Evolutionary conservation across 306 rosid species (phyloP), one percentile per base, ranked within the genome.

Genomic region (Vigna mungo): DNA sequence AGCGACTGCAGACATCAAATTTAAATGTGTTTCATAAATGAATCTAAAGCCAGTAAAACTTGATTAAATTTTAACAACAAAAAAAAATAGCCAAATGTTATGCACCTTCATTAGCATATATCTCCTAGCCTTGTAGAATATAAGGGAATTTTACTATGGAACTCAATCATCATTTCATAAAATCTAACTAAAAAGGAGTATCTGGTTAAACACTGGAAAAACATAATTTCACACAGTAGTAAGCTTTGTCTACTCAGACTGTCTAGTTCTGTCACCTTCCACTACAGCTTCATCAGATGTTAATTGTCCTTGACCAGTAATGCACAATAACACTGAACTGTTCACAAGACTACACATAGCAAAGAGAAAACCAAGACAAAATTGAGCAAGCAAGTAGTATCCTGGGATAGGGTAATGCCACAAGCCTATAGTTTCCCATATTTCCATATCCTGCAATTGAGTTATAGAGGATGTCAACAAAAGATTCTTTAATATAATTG

Each of bases 361-460:
- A 56, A 93, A 89, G 87, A 93, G 76, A 82, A 91, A 83, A 77
- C 94, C 98, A 72, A 93, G 94, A 83, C 96, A 85, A 85, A 88
- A 93, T 72, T 93, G 98, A 47, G 98, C 98, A 65, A 93, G 94
- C 85, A 93, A 85, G 80, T 87, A 91, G 81, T 87, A 93, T 67
- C 96, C 98, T 66, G 97, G 97, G 78, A 87, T 87, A 54, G 97
- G 86, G 89, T 93, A 88, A 80, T 91, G 97, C 96, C 98, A 93
- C 86, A 91, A 86, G 75, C 98, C 98, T 60, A 91, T 84, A 89
- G 92, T 91, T 88, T 93, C 97, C 97, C 98, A 91, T 59, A 93
- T 90, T 73, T 87, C 87, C 88, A 84, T 93, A 86, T 91, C 89
- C 98, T 91, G 90, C 80, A 83, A 70, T 80, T 61, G 64, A 71